Conservation (phyloP, 2,329 filamentous ascomycete genomes). For the Neofusicoccum kwambonambiense region DNA sequence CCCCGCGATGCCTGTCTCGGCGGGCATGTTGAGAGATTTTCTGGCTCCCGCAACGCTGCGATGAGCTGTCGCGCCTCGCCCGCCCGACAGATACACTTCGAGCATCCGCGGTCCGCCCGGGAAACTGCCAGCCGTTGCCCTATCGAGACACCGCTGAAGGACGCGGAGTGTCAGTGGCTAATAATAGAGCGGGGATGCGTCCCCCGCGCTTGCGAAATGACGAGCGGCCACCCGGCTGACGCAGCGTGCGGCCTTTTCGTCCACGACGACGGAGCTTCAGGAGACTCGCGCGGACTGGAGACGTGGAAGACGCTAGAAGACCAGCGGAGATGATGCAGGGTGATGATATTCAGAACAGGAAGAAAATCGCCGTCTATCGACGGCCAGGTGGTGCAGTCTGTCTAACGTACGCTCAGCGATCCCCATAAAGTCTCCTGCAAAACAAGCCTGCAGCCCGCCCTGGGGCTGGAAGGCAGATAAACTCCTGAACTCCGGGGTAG, state of each 20-base stretch:
- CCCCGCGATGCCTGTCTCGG: not conserved
- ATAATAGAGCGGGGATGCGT: conserved; percentile 3
- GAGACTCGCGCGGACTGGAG: not conserved
- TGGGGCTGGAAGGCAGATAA: not conserved
- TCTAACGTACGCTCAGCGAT: conserved; percentile 1
- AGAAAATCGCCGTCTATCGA: not conserved
- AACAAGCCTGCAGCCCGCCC: not conserved
- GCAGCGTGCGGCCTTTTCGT: not conserved
- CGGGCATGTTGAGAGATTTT: not conserved
- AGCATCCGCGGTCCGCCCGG: conserved; percentile 2
- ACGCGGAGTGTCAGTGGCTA: not conserved
- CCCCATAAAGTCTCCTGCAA: not conserved
- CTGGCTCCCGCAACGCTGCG: not conserved
- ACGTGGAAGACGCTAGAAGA: not conserved
- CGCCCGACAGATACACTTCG: not conserved
- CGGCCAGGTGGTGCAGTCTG: not conserved
- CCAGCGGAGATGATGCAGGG: not conserved
- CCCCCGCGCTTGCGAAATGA: conserved; percentile 3
- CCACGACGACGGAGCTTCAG: not conserved
- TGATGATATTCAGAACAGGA: conserved; percentile 4
- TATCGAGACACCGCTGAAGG: not conserved
- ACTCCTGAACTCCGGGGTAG: conserved; percentile 1
- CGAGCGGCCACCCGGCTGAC: not conserved
- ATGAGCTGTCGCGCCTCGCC: not conserved
- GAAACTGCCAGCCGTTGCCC: not conserved